phyloP scores from a whole-genome alignment of 129 eudicot genomes.

The Centella asiatica region DNA sequence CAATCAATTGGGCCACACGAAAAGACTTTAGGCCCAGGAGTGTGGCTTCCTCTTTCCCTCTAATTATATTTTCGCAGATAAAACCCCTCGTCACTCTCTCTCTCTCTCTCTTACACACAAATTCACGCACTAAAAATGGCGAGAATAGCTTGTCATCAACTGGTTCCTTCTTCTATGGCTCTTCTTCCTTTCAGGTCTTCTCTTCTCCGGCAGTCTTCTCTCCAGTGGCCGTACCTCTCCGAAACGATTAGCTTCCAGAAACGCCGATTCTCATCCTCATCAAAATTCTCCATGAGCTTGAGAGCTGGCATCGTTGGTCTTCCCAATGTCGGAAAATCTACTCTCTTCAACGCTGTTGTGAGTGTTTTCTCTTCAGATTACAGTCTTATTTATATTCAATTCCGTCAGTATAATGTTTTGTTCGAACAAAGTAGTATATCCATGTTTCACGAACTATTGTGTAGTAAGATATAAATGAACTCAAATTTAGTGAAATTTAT shows the following conservation, averaged over 20 bases:
- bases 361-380: neutral
- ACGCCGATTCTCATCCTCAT: constrained; percentile 36
- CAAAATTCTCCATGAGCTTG: constrained; percentile 47
- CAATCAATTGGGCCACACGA: constrained; percentile 7
- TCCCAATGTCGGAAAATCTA: constrained; percentile 93
- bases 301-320: constrained; percentile 97
- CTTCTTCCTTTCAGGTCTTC: constrained; percentile 35
- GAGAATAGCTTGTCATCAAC: constrained; percentile 53
- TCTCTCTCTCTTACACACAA: neutral
- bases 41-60: constrained; percentile 4
- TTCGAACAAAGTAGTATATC: too few relatives aligned
- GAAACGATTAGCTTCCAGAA: constrained; percentile 26
- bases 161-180: constrained; percentile 23
- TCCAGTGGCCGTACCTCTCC: constrained; percentile 14
- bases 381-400: too few relatives aligned
- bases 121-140: constrained; percentile 37
- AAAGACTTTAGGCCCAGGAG: neutral
- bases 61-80: neutral
- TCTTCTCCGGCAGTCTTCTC: constrained; percentile 21
- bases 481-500: too few relatives aligned
- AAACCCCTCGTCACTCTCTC: neutral
- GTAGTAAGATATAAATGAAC: too few relatives aligned
- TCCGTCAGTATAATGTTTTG: too few relatives aligned
- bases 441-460: too few relatives aligned
- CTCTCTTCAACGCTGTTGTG: constrained; percentile 93